Conservation (phyloP, 257 asterid genomes). For the Capsicum rhomboideum region DNA sequence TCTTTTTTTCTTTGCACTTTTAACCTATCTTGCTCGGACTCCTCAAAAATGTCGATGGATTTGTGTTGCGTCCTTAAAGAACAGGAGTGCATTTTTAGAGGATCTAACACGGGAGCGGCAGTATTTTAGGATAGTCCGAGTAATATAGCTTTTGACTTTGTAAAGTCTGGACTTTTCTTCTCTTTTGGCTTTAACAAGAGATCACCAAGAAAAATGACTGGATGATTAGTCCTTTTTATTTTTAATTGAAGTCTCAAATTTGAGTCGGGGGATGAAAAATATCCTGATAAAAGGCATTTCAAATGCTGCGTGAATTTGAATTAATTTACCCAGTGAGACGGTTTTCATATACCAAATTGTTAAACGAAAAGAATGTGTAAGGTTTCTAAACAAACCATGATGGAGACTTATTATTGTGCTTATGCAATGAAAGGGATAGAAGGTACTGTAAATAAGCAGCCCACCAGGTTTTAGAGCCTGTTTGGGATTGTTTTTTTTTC, state of each 20-base stretch:
- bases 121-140: too few relatives aligned
- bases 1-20: background rate
- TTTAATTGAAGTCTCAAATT: fast-evolving
- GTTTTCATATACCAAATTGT: background rate
- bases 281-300: background rate
- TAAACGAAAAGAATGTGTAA: background rate
- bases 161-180: background rate
- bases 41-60: too few relatives aligned
- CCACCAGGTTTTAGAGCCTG: too few relatives aligned
- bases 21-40: too few relatives aligned
- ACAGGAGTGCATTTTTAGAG: too few relatives aligned
- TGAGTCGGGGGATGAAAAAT: fast-evolving
- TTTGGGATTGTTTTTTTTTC: too few relatives aligned
- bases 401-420: background rate
- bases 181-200: background rate
- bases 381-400: background rate
- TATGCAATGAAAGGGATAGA: background rate
- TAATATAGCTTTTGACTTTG: too few relatives aligned
- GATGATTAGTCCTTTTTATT: background rate
- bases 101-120: too few relatives aligned
- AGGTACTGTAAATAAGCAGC: background rate
- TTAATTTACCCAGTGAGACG: background rate
- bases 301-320: fast-evolving
- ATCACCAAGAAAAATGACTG: background rate
- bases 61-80: too few relatives aligned